Conservation (phyloP, 768 basidiomycete genomes). For the Xerocomus potaroensis region DNA sequence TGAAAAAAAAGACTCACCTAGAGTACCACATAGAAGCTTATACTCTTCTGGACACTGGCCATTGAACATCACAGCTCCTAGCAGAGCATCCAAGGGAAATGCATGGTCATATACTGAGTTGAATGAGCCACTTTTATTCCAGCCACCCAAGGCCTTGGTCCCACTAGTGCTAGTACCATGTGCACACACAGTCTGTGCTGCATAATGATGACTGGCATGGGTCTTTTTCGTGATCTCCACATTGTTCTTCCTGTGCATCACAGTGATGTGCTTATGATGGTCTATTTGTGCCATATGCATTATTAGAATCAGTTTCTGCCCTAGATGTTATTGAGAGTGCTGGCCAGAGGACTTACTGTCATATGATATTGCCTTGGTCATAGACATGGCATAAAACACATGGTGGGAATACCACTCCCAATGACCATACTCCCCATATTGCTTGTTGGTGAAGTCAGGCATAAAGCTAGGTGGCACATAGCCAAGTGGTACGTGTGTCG, state of each 20-base stretch:
- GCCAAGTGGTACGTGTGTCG: too few relatives aligned
- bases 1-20: background rate
- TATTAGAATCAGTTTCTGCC: too few relatives aligned
- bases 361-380: constrained; percentile 24
- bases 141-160: constrained; percentile 26
- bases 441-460: constrained; percentile 23
- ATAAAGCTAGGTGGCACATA: constrained; percentile 15
- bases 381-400: constrained; percentile 19
- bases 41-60: constrained; percentile 24
- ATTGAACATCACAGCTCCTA: constrained; percentile 32
- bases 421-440: constrained; percentile 25
- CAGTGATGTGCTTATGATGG: constrained; percentile 25
- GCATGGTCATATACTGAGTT: constrained; percentile 24
- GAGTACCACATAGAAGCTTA: constrained; percentile 13
- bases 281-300: constrained; percentile 10
- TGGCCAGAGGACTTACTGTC: constrained; percentile 21
- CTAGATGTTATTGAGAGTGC: too few relatives aligned
- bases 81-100: constrained; percentile 23
- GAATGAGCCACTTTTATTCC: constrained; percentile 28
- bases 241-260: constrained; percentile 14
- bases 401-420: constrained; percentile 28
- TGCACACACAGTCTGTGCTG: constrained; percentile 26
- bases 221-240: constrained; percentile 27
- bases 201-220: constrained; percentile 27
- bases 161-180: constrained; percentile 25